phyloP scores from a whole-genome alignment of 352 stramenopile species.

The Aphanomyces astaci region DNA sequence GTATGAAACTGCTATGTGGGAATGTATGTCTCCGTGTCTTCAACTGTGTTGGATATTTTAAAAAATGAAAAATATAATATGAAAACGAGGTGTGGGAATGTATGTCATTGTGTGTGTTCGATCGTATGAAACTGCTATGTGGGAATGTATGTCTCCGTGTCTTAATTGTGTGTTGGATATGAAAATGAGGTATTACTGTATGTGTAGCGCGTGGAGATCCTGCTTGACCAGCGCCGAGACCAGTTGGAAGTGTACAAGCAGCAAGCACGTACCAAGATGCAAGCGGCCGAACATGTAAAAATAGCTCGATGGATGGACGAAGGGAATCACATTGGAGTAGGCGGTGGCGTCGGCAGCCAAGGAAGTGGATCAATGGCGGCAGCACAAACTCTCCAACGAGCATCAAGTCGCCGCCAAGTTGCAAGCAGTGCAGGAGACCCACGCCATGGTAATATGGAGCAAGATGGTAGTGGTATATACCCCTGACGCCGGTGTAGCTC shows the following conservation, averaged over 20 bases:
- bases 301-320: neutral
- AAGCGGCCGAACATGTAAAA: slow-evolving; percentile 34
- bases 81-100: no score
- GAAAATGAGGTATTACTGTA: neutral
- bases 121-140: no score
- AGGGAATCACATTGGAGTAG: slow-evolving; percentile 3
- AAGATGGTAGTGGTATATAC: neutral
- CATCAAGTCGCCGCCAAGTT: slow-evolving; percentile 46
- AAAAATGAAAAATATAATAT: no score
- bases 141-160: no score
- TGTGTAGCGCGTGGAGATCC: slow-evolving; percentile 51
- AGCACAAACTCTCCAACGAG: slow-evolving; percentile 36
- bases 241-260: slow-evolving; percentile 56
- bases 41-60: neutral
- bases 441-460: slow-evolving; percentile 41
- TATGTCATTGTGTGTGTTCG: no score
- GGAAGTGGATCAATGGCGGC: slow-evolving; percentile 51
- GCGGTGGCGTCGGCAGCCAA: slow-evolving; percentile 44
- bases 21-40: neutral
- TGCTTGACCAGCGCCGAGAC: slow-evolving; percentile 58
- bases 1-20: neutral
- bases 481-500: neutral
- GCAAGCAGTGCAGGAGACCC: slow-evolving; percentile 46
- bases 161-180: no score
- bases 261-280: slow-evolving; percentile 55